These are phyloP conservation scores for Fonsecaea erecta DNA, from an alignment of 2,329 filamentous ascomycete genomes.

Conservation along the genomic window DNA sequence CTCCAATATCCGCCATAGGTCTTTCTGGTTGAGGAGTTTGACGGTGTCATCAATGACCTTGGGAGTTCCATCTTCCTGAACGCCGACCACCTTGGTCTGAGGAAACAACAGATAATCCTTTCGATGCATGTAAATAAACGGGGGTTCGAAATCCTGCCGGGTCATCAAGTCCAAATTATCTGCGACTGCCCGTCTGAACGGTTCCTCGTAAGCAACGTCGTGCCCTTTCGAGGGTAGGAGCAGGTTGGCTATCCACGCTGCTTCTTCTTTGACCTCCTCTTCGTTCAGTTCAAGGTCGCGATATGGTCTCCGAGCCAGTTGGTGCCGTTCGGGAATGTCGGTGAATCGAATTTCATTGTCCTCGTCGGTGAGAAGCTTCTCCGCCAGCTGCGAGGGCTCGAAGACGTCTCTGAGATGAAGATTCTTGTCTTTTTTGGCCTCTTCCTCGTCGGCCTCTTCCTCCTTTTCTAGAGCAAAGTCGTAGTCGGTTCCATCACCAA, in stretches of 20 bases:
- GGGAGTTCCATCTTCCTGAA: slow-evolving; percentile 67
- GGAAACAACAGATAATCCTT: slow-evolving; percentile 97
- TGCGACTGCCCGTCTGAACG: slow-evolving; percentile 84
- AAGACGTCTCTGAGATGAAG: slow-evolving; percentile 97
- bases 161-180: slow-evolving; percentile 97
- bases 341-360: slow-evolving; percentile 87
- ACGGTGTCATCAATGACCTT: slow-evolving; percentile 77
- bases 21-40: slow-evolving; percentile 87
- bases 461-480: slow-evolving; percentile 91
- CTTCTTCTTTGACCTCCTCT: slow-evolving; percentile 88
- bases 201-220: slow-evolving; percentile 71
- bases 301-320: slow-evolving; percentile 87
- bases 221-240: slow-evolving; percentile 87
- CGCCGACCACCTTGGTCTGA: slow-evolving; percentile 68
- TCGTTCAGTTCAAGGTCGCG: slow-evolving; percentile 77
- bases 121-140: slow-evolving; percentile 96
- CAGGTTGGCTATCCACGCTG: slow-evolving; percentile 86
- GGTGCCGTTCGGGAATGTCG: slow-evolving; percentile 93
- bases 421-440: slow-evolving; percentile 76
- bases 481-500: slow-evolving; percentile 94
- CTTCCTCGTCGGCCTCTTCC: slow-evolving; percentile 78
- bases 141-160: slow-evolving; percentile 90
- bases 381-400: slow-evolving; percentile 90
- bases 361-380: slow-evolving; percentile 93
- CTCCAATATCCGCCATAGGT: slow-evolving; percentile 94